A percentile compares a stretch with the other conserved stretches of the same genome.
Conservation (phyloP, 352 stramenopile genomes). For the Phytopythium delawarense region DNA sequence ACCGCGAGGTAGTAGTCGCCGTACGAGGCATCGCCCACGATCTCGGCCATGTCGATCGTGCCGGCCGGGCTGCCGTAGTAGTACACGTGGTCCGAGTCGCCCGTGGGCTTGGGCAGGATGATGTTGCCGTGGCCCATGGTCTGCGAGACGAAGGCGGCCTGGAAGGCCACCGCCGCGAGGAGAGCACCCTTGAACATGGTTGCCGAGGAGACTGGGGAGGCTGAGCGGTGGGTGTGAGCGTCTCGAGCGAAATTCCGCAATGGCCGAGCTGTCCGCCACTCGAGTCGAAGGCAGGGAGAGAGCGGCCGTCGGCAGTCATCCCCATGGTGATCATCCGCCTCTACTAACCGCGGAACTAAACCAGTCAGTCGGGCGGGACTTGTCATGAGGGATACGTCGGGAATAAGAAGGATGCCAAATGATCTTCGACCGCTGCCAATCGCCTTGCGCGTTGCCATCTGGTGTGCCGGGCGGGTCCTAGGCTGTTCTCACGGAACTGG, state of each 20-base stretch:
- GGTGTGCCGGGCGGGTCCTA: neutral
- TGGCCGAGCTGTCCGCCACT: neutral
- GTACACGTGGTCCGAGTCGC: slow-evolving; percentile 13
- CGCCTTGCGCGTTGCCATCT: neutral
- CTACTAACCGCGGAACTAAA: neutral
- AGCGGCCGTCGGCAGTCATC: neutral
- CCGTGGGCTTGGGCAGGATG: slow-evolving; percentile 16
- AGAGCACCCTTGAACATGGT: slow-evolving; percentile 6
- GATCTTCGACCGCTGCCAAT: neutral
- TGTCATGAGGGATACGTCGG: too few species aligned
- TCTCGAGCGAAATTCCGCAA: slow-evolving; percentile 1
- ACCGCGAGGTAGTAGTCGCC: slow-evolving; percentile 13
- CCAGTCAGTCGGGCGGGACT: neutral
- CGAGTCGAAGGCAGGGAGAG: neutral
- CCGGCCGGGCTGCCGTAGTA: slow-evolving; percentile 13
- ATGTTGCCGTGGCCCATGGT: slow-evolving; percentile 20
- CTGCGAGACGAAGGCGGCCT: slow-evolving; percentile 10
- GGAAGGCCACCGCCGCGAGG: slow-evolving; percentile 2
- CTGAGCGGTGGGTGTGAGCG: neutral
- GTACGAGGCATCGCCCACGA: slow-evolving; percentile 11
- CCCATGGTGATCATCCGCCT: neutral
- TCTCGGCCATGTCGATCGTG: slow-evolving; percentile 14
- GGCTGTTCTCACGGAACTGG: neutral
- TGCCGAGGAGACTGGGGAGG: neutral
- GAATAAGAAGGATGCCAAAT: neutral